These are phyloP conservation scores for Cercophora sp. DNA, from an alignment of 495 filamentous ascomycete species.

Conservation along the genomic window DNA sequence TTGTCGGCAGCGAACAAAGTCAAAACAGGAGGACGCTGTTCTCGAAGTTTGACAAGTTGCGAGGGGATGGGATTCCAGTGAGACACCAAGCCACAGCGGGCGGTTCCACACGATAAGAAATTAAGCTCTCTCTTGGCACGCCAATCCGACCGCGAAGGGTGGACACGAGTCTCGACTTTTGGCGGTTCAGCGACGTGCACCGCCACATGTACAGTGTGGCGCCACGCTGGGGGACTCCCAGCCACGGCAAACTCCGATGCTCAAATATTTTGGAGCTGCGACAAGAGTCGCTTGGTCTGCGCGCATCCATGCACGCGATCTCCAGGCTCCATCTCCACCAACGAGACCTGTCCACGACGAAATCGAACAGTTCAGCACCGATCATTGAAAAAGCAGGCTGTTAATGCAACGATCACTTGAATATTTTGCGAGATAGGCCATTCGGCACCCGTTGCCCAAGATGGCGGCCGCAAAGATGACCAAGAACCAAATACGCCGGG, in stretches of 20 bases:
- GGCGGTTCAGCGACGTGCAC: background rate
- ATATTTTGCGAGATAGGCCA: background rate
- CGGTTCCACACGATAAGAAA: slow-evolving; percentile 10
- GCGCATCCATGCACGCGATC: too few species aligned
- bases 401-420: too few species aligned
- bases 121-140: slow-evolving; percentile 15
- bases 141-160: background rate
- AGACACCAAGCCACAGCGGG: too few species aligned
- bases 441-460: slow-evolving; percentile 28
- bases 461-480: slow-evolving; percentile 62
- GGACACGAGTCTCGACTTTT: background rate
- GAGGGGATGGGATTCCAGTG: too few species aligned
- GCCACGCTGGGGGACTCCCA: too few species aligned
- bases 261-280: too few species aligned
- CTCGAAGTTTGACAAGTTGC: background rate
- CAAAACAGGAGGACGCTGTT: background rate
- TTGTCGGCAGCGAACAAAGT: background rate
- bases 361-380: too few species aligned
- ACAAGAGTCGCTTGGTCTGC: too few species aligned
- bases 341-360: too few species aligned
- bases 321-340: too few species aligned
- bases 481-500: slow-evolving; percentile 81
- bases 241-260: too few species aligned
- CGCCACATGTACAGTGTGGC: background rate
- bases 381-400: too few species aligned